These are phyloP conservation scores for Lactifluus pinguis DNA, from an alignment of 768 basidiomycete genomes.

Conservation along the genomic window DNA sequence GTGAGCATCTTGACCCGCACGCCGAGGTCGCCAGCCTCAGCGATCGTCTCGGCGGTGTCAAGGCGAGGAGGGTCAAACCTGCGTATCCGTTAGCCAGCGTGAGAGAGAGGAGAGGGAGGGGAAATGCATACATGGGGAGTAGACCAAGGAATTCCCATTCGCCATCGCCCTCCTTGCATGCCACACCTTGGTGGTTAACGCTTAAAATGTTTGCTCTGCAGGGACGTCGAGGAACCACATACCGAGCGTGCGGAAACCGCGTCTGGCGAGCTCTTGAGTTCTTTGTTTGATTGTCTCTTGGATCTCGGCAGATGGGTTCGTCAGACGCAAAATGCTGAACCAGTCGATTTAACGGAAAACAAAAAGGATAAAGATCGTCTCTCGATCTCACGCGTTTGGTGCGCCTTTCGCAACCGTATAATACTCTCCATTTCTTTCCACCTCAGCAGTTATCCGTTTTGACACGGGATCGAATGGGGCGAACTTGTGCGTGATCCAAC, in stretches of 20 bases:
- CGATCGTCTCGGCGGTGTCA: constrained; percentile 38
- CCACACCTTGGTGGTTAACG: constrained; percentile 25
- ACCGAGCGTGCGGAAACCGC: constrained; percentile 38
- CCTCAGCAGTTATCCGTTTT: constrained; percentile 42
- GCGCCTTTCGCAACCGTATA: constrained; percentile 40
- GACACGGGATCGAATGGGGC: constrained; percentile 42
- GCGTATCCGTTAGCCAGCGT: constrained; percentile 16
- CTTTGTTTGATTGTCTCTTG: constrained; percentile 29
- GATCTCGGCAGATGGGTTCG: constrained; percentile 27
- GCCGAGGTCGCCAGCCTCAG: constrained; percentile 35
- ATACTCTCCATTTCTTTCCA: constrained; percentile 35
- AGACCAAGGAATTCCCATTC: constrained; percentile 39
- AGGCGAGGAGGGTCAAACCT: constrained; percentile 40
- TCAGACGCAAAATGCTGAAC: constrained; percentile 34
- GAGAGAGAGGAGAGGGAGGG: background rate
- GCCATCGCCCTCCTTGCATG: constrained; percentile 34
- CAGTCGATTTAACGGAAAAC: background rate
- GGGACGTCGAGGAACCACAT: background rate
- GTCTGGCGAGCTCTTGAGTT: constrained; percentile 32
- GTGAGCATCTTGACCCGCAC: constrained; percentile 44
- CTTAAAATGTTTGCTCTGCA: background rate
- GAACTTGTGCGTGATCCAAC: constrained; percentile 40
- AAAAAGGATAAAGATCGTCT: background rate
- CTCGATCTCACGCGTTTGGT: constrained; percentile 31
- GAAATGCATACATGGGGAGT: constrained; percentile 18